phyloP scores from a whole-genome alignment of 495 filamentous ascomycete species.

The Aspergillus steynii region DNA sequence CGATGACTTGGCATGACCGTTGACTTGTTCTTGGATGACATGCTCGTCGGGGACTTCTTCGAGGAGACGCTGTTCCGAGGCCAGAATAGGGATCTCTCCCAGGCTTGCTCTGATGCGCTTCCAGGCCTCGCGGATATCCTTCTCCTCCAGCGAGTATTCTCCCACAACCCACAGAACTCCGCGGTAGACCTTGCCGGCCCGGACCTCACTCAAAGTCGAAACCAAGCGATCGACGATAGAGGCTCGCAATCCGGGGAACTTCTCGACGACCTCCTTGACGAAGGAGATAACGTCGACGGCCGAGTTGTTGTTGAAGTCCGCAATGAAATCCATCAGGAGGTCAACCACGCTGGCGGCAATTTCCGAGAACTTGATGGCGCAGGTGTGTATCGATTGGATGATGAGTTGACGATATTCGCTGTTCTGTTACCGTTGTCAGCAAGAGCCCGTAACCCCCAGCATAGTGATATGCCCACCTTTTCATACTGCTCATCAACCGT shows the following conservation, averaged over 20 bases:
- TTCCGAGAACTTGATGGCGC: conserved; percentile 98
- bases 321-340: conserved; percentile 98
- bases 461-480: conserved; percentile 53
- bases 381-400: conserved; percentile 96
- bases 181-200: conserved; percentile 95
- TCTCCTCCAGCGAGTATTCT: conserved; percentile 92
- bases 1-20: conserved; percentile 74
- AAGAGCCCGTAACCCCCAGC: not conserved
- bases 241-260: conserved; percentile 85
- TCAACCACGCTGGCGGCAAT: conserved; percentile 96
- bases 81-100: conserved; percentile 96
- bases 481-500: conserved; percentile 99
- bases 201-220: conserved; percentile 86
- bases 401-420: conserved; percentile 93
- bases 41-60: conserved; percentile 75
- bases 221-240: conserved; percentile 88
- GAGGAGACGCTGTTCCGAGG: conserved; percentile 89
- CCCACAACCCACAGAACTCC: conserved; percentile 97
- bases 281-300: conserved; percentile 98
- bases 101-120: conserved; percentile 91
- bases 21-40: conserved; percentile 69
- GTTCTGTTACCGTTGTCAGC: conserved; percentile 56
- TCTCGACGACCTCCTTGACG: conserved; percentile 98
- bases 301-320: conserved; percentile 94
- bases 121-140: conserved; percentile 95